A percentile compares a stretch with the other conserved stretches of the same genome.
Conservation (phyloP, 176 grass and related monocot genomes). For the Oryza punctata region DNA sequence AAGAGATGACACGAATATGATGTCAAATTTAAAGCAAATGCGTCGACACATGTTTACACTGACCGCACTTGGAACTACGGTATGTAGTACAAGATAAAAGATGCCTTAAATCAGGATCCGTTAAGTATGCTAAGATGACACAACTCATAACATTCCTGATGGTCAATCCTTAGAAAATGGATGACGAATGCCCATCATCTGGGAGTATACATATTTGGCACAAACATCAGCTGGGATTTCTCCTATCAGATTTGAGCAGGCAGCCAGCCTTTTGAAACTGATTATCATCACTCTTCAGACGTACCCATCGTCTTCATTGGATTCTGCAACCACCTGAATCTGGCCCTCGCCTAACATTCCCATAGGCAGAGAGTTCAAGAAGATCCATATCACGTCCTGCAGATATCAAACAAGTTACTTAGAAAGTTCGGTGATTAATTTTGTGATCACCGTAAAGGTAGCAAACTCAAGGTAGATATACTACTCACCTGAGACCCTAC, state of each 20-base stretch:
- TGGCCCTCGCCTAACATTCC: constrained; percentile 72
- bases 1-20: constrained; percentile 23
- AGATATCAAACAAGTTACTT: constrained; percentile 30
- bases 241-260: constrained; percentile 17
- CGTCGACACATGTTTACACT: constrained; percentile 8
- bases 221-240: constrained; percentile 27
- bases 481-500: constrained; percentile 83
- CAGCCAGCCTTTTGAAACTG: constrained; percentile 14
- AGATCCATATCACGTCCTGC: constrained; percentile 94
- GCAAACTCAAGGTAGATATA: constrained; percentile 3
- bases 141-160: constrained; percentile 15
- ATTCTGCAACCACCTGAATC: constrained; percentile 93
- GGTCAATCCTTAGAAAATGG: constrained; percentile 26
- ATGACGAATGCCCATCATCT: not conserved
- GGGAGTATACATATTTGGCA: constrained; percentile 9
- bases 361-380: constrained; percentile 90
- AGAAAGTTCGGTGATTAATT: constrained; percentile 10
- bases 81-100: constrained; percentile 23
- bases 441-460: not conserved
- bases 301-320: constrained; percentile 57
- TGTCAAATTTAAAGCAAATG: constrained; percentile 29
- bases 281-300: constrained; percentile 26
- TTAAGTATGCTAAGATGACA: constrained; percentile 20
- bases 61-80: not conserved
- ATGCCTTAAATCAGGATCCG: constrained; percentile 17